Conservation (phyloP, 768 basidiomycete genomes). For the Suillus cothurnatus region DNA sequence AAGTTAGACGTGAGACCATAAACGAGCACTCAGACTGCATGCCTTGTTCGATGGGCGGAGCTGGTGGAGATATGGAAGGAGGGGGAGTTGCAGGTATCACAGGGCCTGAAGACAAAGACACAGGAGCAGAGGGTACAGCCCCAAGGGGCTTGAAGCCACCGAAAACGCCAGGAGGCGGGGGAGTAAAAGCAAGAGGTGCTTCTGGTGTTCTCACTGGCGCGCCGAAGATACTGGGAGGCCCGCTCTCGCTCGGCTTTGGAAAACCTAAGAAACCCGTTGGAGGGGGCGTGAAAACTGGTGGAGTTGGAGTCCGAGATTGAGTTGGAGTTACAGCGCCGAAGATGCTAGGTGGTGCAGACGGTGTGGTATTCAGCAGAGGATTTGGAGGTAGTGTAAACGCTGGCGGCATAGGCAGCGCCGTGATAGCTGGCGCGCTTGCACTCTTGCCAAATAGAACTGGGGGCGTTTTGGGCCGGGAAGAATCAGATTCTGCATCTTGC, state of each 20-base stretch:
- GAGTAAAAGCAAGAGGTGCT: constrained; percentile 12
- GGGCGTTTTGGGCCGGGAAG: constrained; percentile 49
- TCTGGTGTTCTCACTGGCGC: constrained; percentile 11
- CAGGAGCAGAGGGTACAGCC: constrained; percentile 6
- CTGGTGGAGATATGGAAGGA: constrained; percentile 12
- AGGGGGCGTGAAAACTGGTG: background rate
- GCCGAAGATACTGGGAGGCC: constrained; percentile 10
- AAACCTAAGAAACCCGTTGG: constrained; percentile 2
- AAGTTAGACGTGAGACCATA: constrained; percentile 47
- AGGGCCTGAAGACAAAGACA: constrained; percentile 6
- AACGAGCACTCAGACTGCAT: constrained; percentile 67
- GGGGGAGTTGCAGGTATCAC: constrained; percentile 8
- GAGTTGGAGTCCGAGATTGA: background rate
- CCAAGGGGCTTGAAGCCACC: constrained; percentile 7
- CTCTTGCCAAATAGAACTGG: constrained; percentile 41
- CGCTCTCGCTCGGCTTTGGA: constrained; percentile 3
- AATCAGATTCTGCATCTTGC: constrained; percentile 25
- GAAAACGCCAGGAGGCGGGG: constrained; percentile 17
- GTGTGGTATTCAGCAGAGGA: constrained; percentile 11
- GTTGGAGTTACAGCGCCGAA: background rate
- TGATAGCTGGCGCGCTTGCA: constrained; percentile 18
- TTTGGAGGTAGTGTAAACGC: constrained; percentile 10
- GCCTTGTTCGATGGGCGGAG: constrained; percentile 48
- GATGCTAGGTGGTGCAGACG: constrained; percentile 9
- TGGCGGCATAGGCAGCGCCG: constrained; percentile 13